phyloP scores from a whole-genome alignment of 768 basidiomycete genomes.

The Termitomyces sp. region DNA sequence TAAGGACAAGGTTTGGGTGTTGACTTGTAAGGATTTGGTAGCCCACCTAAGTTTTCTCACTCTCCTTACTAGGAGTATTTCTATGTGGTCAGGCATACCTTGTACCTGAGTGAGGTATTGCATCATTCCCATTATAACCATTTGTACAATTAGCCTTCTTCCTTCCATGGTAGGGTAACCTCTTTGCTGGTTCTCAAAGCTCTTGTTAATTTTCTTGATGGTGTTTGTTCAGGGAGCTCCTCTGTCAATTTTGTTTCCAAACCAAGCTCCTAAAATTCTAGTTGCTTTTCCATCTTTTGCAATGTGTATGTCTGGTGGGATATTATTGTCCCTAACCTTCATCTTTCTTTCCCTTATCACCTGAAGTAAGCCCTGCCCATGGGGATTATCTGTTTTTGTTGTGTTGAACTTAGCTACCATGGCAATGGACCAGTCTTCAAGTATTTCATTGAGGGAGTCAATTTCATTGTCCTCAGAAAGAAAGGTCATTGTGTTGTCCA shows the following conservation, averaged over 20 bases:
- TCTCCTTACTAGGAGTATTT: conserved; percentile 5
- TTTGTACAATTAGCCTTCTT: conserved; percentile 21
- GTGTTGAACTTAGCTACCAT: conserved; percentile 37
- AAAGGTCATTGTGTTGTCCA: conserved; percentile 35
- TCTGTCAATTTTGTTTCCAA: conserved; percentile 23
- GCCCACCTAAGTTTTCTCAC: background rate
- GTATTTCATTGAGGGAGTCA: conserved; percentile 15
- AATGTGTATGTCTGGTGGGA: conserved; percentile 17
- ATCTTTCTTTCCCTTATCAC: background rate
- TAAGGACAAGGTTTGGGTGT: conserved; percentile 13
- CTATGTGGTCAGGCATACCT: conserved; percentile 27
- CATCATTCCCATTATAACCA: conserved; percentile 23
- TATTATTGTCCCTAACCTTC: conserved; percentile 4
- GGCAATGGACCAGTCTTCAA: conserved; percentile 32
- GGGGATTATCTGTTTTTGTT: conserved; percentile 34
- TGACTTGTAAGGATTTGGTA: conserved; percentile 13
- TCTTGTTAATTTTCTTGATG: conserved; percentile 20
- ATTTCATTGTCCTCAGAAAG: conserved; percentile 22
- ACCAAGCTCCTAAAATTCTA: conserved; percentile 24
- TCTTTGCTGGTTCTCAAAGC: conserved; percentile 17
- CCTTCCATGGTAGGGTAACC: conserved; percentile 24
- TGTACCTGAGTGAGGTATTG: conserved; percentile 31
- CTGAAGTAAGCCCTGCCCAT: conserved; percentile 19
- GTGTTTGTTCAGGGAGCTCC: conserved; percentile 18
- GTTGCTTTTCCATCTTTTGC: conserved; percentile 21